Base-by-base conservation (phyloP, 2,329 filamentous ascomycete genomes). In the Neofusicoccum laricinum region DNA sequence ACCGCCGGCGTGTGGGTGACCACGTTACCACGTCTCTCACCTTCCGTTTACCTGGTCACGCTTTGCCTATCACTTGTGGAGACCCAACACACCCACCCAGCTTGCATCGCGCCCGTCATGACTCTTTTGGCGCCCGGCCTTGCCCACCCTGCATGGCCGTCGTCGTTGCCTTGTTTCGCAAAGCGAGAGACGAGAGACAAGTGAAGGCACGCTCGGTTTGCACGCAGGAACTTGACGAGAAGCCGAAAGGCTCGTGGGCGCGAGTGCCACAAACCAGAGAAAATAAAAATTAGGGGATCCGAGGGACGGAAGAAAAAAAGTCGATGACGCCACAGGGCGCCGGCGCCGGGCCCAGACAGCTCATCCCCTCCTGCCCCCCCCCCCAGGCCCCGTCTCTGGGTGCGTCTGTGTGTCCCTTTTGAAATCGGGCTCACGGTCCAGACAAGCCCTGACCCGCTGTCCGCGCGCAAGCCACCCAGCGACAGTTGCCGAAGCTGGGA, bases 21-120 rank as follows among this genome's bases (percentile, higher is more conserved):
- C 25, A 30, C 25, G 25, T 30, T 30, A 30, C 25, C 25, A 30
- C 51, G 38, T 36, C 51, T 17, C n/a, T 25, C 41, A 45, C 25
- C 55, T 46, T 59, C 53, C 53, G 53, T 45, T 57, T 41, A 57
- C 53, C 53, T 30, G 55, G 55, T 59, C 55, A 45, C 55, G 55
- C 55, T 46, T 12, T 45, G 55, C 55, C 55, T 59, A 59, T 59
- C 55, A 59, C 55, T 57, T 59, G 55, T 59, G 55, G 55, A 59
- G 40, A 30, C 41, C 38, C 21, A 30, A 10, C 51, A 12, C 55
- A 36, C 38, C 41, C 40, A n/a, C 36, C 17, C 19, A 41, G 10
- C 51, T 32, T 36, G 25, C 25, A 30, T 30, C 25, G 25, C 25
- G 25, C 25, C 43, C 51, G 51, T 57, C 51, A 57, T 57, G 51